Conservation (phyloP, 2,329 filamentous ascomycete species). For the Cordyceps cateniannulata region DNA sequence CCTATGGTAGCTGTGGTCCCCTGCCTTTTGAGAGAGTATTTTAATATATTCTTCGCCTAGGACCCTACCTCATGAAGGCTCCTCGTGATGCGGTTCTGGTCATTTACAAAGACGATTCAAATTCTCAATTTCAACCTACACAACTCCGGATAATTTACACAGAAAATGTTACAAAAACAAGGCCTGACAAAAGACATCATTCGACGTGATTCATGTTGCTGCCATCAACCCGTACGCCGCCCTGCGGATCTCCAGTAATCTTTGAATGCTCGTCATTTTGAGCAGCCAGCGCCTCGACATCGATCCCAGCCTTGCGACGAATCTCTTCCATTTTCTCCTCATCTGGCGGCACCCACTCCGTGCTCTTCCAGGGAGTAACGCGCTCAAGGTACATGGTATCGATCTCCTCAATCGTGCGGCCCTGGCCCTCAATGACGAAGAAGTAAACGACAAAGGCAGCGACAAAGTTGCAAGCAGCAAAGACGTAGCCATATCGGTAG, state of each 20-base stretch:
- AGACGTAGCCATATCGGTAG: slow-evolving; percentile 70
- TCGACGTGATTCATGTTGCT: slow-evolving; percentile 10
- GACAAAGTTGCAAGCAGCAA: slow-evolving; percentile 63
- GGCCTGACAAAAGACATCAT: neutral
- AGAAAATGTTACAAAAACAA: neutral
- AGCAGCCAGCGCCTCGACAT: slow-evolving; percentile 24
- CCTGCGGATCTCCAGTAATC: slow-evolving; percentile 3
- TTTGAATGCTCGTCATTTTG: slow-evolving; percentile 8
- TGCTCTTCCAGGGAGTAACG: slow-evolving; percentile 57
- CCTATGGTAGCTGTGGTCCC: too few relatives aligned
- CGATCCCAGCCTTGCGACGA: slow-evolving; percentile 34
- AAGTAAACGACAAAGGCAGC: slow-evolving; percentile 65
- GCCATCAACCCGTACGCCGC: slow-evolving; percentile 4
- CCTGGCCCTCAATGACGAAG: slow-evolving; percentile 69
- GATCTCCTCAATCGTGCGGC: slow-evolving; percentile 69
- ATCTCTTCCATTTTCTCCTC: slow-evolving; percentile 38
- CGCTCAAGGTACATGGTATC: slow-evolving; percentile 68
- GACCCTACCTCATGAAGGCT: too few relatives aligned
- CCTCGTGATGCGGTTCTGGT: neutral
- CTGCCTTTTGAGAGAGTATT: too few relatives aligned
- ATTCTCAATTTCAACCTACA: neutral
- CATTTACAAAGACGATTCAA: neutral
- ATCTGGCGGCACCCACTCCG: slow-evolving; percentile 43
- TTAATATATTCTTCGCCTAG: too few relatives aligned
- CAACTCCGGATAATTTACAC: neutral